Conservation (phyloP, 2,329 filamentous ascomycete species). For the Paraconiothyrium brasiliense region DNA sequence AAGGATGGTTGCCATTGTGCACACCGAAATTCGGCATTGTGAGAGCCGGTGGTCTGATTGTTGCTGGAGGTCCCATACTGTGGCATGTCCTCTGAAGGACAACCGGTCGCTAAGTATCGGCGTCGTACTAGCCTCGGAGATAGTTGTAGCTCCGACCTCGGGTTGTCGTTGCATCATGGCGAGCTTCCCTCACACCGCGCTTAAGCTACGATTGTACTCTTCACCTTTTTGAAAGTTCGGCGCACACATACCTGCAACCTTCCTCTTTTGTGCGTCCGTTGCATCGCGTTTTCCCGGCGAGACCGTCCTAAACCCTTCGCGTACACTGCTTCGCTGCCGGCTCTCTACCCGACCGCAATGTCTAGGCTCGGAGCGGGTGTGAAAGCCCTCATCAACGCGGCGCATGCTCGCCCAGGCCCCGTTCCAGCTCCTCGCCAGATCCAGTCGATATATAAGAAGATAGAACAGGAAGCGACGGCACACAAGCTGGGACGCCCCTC, state of each 20-base stretch:
- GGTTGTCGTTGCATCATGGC: neutral
- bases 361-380: constrained; percentile 48
- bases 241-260: neutral
- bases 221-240: neutral
- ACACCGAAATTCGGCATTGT: neutral
- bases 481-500: constrained; percentile 44
- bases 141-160: constrained; percentile 13
- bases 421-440: constrained; percentile 45
- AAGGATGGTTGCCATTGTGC: neutral
- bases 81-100: neutral
- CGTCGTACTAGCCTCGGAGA: neutral
- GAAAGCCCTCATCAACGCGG: constrained; percentile 48
- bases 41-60: neutral
- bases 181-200: neutral
- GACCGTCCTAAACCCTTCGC: neutral
- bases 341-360: constrained; percentile 27
- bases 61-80: neutral
- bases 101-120: neutral
- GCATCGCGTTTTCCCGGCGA: neutral
- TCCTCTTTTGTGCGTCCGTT: neutral
- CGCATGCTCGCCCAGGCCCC: constrained; percentile 47
- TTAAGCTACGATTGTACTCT: neutral
- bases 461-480: constrained; percentile 43
- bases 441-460: constrained; percentile 41
- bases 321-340: neutral